Conservation (phyloP, 768 basidiomycete genomes). For the Trametes punicea region DNA sequence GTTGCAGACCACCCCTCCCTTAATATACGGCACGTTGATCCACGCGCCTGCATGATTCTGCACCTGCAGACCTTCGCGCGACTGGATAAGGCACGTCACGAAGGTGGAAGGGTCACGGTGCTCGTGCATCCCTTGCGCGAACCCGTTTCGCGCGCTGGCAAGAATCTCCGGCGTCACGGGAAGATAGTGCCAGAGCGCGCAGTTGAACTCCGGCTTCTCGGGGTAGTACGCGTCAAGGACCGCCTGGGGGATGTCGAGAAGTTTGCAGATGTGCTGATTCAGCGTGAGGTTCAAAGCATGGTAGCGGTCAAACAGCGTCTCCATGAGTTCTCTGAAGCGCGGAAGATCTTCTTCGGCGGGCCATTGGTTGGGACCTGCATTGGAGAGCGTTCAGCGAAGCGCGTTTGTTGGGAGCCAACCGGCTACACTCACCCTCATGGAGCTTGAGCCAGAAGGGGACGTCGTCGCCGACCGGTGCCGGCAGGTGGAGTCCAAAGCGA, state of each 20-base stretch:
- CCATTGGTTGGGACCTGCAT: conserved; percentile 33
- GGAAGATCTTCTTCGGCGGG: conserved; percentile 28
- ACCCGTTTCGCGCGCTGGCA: conserved; percentile 25
- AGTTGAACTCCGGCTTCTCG: conserved; percentile 27
- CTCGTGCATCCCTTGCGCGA: conserved; percentile 33
- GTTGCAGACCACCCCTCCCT: conserved; percentile 33
- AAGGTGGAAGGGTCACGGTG: conserved; percentile 33
- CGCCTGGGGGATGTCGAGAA: conserved; percentile 24
- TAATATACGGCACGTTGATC: conserved; percentile 31
- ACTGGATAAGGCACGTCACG: conserved; percentile 32
- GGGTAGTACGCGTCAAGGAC: conserved; percentile 29
- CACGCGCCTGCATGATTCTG: conserved; percentile 31
- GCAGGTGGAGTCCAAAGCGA: conserved; percentile 29
- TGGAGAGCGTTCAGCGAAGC: not conserved
- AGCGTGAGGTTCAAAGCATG: conserved; percentile 28
- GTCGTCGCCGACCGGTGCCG: conserved; percentile 20
- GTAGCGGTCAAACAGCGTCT: conserved; percentile 29
- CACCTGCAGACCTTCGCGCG: conserved; percentile 28
- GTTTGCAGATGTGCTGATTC: conserved; percentile 29
- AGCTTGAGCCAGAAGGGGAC: conserved; percentile 32
- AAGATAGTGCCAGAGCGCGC: conserved; percentile 33
- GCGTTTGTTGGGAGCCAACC: not conserved
- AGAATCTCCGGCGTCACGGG: conserved; percentile 25
- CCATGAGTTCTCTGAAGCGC: conserved; percentile 27
- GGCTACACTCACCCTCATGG: conserved; percentile 27